Evolutionary conservation across 129 eudicot species (phyloP).

Genomic region (Ambrosia trifida): DNA sequence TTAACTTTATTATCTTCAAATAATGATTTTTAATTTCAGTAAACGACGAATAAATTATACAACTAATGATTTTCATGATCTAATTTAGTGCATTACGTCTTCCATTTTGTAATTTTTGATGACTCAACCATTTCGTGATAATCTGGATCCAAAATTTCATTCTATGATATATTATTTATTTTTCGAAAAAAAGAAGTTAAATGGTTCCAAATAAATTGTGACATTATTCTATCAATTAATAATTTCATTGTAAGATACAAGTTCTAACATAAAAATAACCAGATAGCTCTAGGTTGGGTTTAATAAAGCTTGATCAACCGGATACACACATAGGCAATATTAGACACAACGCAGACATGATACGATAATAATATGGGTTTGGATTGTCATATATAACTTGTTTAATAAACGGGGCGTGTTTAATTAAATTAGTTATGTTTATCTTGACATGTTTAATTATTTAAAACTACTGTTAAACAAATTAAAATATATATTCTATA

Average conservation of each 20-base stretch:
- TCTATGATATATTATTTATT: not conserved
- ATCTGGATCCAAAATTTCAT: not conserved
- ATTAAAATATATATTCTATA: not conserved
- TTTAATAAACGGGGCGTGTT: too few relatives aligned
- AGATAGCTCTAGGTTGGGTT: too few relatives aligned
- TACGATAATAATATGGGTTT: too few relatives aligned
- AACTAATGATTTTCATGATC: slow-evolving; percentile 9
- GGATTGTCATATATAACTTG: too few relatives aligned
- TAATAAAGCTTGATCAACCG: too few relatives aligned
- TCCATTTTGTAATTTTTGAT: slow-evolving; percentile 1
- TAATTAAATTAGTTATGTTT: not conserved
- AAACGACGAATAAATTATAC: slow-evolving; percentile 5
- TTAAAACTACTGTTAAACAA: not conserved
- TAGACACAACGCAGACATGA: too few relatives aligned
- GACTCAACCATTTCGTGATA: not conserved
- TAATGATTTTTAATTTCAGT: not conserved
- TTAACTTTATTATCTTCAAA: slow-evolving; percentile 27
- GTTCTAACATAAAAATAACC: too few relatives aligned
- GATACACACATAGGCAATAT: too few relatives aligned
- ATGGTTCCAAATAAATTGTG: too few relatives aligned
- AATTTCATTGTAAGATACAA: too few relatives aligned
- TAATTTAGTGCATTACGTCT: slow-evolving; percentile 27
- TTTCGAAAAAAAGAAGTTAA: too few relatives aligned
- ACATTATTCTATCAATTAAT: too few relatives aligned
- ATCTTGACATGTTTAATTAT: not conserved